A percentile compares a stretch with the other conserved stretches of the same genome.
These are phyloP conservation scores for Puccinia novopanici DNA, from an alignment of 1,284 basidiomycete genomes.

Conservation along the genomic window DNA sequence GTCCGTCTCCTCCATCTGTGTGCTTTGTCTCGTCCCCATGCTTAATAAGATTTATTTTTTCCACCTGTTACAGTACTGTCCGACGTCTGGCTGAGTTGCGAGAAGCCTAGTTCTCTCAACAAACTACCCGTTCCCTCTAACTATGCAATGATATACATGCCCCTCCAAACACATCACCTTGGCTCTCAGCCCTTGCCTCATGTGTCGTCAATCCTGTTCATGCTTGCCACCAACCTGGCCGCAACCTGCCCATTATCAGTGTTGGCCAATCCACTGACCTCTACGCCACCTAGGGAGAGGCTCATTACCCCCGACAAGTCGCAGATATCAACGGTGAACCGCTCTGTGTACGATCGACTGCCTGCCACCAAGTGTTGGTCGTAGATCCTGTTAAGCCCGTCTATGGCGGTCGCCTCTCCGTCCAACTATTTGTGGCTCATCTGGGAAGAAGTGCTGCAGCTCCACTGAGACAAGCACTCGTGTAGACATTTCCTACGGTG, in stretches of 20 bases:
- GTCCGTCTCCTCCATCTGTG: constrained; percentile 62
- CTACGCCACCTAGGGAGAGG: too few species aligned
- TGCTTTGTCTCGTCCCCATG: neutral
- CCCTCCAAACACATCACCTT: neutral
- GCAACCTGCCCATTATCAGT: neutral
- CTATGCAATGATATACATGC: constrained; percentile 13
- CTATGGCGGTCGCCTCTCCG: too few species aligned
- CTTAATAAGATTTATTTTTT: neutral
- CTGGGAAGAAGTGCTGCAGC: too few species aligned
- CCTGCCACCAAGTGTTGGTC: too few species aligned
- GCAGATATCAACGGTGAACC: too few species aligned
- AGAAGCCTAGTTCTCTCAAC: constrained; percentile 34
- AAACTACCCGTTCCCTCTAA: neutral
- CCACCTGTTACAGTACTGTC: constrained; percentile 52
- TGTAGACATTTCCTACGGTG: too few species aligned
- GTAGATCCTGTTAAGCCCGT: too few species aligned
- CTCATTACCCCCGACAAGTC: too few species aligned
- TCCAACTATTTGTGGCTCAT: too few species aligned
- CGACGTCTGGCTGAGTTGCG: constrained; percentile 49
- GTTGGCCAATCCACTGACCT: too few species aligned
- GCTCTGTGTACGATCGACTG: too few species aligned
- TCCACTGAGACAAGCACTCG: too few species aligned
- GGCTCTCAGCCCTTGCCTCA: neutral
- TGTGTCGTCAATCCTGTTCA: neutral
- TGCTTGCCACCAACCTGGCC: neutral